Percentiles rank a stretch among this genome's conserved stretches.
Evolutionary conservation across 192 early-diverging fungal genomes (phyloP).

Genomic region (Rhizophlyctis rosea): DNA sequence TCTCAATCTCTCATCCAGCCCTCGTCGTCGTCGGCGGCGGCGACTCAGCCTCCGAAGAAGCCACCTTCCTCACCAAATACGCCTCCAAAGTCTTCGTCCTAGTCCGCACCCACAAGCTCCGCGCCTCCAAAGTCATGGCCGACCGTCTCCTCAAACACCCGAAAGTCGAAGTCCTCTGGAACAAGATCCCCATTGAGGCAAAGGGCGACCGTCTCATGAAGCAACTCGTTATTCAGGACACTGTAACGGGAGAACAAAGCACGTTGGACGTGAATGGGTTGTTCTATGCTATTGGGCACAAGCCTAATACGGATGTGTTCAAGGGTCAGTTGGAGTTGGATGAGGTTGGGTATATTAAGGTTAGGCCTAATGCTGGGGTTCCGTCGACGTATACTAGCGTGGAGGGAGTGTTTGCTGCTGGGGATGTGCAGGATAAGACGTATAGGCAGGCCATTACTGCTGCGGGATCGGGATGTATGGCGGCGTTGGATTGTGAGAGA

Average conservation of each 20-base stretch:
- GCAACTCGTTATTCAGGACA: slow-evolving; percentile 69
- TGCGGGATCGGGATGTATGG: slow-evolving; percentile 97
- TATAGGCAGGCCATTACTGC: slow-evolving; percentile 96
- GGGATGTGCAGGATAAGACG: slow-evolving; percentile 93
- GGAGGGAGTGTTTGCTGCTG: slow-evolving; percentile 90
- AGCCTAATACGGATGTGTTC: slow-evolving; percentile 66
- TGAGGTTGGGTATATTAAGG: slow-evolving; percentile 83
- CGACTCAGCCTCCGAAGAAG: slow-evolving; percentile 89
- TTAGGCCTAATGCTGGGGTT: slow-evolving; percentile 46
- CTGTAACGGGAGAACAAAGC: slow-evolving; percentile 55
- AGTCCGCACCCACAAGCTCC: slow-evolving; percentile 86
- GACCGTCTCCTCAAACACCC: slow-evolving; percentile 75
- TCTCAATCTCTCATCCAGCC: slow-evolving; percentile 14
- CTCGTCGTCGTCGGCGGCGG: slow-evolving; percentile 93
- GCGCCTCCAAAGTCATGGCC: slow-evolving; percentile 95
- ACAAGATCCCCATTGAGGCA: slow-evolving; percentile 74
- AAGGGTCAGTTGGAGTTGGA: slow-evolving; percentile 75
- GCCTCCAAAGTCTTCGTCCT: slow-evolving; percentile 87
- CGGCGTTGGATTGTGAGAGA: slow-evolving; percentile 92
- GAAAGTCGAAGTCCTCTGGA: slow-evolving; percentile 86
- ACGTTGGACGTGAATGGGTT: slow-evolving; percentile 78
- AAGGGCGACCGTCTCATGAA: slow-evolving; percentile 78
- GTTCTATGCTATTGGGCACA: slow-evolving; percentile 97
- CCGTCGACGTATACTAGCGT: slow-evolving; percentile 66
- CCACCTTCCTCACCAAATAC: slow-evolving; percentile 93